Evolutionary conservation across 2,329 filamentous ascomycete genomes (phyloP).

Genomic region (Magnaporthiopsis incrustans): DNA sequence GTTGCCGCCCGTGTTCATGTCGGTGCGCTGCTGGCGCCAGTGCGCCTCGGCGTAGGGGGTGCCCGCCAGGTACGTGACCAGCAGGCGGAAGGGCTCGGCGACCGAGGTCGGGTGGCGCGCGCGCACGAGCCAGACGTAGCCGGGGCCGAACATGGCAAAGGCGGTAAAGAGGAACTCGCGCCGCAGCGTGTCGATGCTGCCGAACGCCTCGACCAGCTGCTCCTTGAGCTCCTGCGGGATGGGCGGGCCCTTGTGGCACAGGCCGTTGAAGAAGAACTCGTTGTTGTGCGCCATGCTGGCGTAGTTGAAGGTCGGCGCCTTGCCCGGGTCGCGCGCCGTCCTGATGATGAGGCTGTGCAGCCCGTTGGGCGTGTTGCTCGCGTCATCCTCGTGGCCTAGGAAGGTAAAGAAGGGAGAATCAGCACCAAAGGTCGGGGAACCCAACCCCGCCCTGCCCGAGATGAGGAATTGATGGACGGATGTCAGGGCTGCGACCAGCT

Average conservation of each 20-base stretch:
- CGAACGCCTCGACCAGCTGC: slow-evolving; percentile 64
- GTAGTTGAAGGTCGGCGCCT: slow-evolving; percentile 84
- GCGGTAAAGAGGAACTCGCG: slow-evolving; percentile 75
- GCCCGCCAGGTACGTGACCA: slow-evolving; percentile 87
- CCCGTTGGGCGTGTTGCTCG: slow-evolving; percentile 23
- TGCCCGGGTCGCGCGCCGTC: slow-evolving; percentile 69
- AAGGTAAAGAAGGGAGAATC: neutral
- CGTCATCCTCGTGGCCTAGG: slow-evolving; percentile 55
- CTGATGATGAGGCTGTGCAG: slow-evolving; percentile 63
- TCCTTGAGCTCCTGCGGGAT: slow-evolving; percentile 49
- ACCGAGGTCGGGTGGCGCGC: slow-evolving; percentile 11
- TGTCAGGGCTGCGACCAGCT: neutral
- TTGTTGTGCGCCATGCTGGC: slow-evolving; percentile 96
- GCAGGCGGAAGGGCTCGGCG: slow-evolving; percentile 50
- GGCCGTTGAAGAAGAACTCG: slow-evolving; percentile 66
- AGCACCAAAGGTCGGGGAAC: neutral
- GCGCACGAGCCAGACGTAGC: slow-evolving; percentile 91
- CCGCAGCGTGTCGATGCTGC: slow-evolving; percentile 73
- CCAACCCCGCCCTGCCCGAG: neutral
- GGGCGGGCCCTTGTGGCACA: slow-evolving; percentile 24
- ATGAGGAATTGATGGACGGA: no score
- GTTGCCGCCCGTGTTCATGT: slow-evolving; percentile 58
- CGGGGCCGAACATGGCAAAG: slow-evolving; percentile 88
- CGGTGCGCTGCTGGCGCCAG: slow-evolving; percentile 60
- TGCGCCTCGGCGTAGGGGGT: slow-evolving; percentile 81